Conservation (phyloP, 2,329 filamentous ascomycete species). For the Aspergillus quadricinctus region DNA sequence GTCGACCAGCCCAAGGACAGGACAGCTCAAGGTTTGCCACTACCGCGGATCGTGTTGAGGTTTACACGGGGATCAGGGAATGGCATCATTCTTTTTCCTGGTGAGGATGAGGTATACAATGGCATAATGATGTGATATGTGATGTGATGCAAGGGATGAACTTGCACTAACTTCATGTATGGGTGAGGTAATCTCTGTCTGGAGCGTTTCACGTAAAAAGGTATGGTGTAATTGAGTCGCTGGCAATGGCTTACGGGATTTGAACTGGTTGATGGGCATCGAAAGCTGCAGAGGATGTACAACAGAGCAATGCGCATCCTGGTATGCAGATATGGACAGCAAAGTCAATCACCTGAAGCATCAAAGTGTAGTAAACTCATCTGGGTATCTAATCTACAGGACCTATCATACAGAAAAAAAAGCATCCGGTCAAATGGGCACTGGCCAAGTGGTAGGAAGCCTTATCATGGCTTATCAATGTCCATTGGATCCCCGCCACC, state of each 20-base stretch:
- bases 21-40: not conserved
- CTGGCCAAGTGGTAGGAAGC: not conserved
- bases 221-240: not conserved
- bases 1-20: not conserved
- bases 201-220: not conserved
- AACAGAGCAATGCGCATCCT: not conserved
- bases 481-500: slow-evolving; percentile 14
- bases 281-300: not conserved
- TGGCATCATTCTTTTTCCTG: not conserved
- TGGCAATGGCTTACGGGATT: not conserved
- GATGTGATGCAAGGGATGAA: not conserved
- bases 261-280: not conserved
- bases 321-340: not conserved
- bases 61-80: not conserved
- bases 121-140: not conserved
- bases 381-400: not conserved
- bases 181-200: not conserved
- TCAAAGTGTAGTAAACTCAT: not conserved
- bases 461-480: slow-evolving; percentile 10
- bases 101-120: not conserved
- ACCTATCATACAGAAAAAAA: not conserved
- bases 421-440: not conserved
- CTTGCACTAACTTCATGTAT: not conserved
- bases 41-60: not conserved
- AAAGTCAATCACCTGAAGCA: not conserved